Conservation (phyloP, 148 eudicot genomes). For the Camellia granthamiana region DNA sequence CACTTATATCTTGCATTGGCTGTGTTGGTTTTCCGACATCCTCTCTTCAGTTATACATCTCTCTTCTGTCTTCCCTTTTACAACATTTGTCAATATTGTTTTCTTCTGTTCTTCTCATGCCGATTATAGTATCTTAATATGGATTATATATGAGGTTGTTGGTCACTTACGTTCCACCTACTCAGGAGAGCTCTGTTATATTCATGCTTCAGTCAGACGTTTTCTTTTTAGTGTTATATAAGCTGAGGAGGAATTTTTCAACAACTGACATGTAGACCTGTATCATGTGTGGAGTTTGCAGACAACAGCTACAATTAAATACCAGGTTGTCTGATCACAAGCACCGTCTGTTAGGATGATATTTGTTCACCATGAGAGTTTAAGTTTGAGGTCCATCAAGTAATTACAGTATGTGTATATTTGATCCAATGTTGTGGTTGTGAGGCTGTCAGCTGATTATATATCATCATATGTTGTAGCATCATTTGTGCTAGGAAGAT, state of each 20-base stretch:
- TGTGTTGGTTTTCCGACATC: background rate
- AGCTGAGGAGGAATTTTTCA: background rate
- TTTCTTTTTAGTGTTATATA: slow-evolving; percentile 5
- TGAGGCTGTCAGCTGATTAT: background rate
- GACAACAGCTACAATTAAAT: background rate
- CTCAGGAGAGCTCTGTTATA: slow-evolving; percentile 1
- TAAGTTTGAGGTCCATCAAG: background rate
- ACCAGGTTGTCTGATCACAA: background rate
- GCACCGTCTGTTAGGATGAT: background rate
- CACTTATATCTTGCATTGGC: background rate
- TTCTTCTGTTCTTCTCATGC: background rate
- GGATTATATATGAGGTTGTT: background rate
- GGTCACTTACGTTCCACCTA: background rate
- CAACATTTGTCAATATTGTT: background rate
- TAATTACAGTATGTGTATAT: background rate
- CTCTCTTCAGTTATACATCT: background rate
- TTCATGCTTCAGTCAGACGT: background rate
- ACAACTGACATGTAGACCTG: background rate
- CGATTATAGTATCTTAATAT: background rate
- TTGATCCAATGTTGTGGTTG: background rate
- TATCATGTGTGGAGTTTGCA: background rate
- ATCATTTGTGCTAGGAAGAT: background rate
- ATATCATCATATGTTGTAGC: background rate
- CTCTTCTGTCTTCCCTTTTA: background rate
- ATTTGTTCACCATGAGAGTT: background rate